A percentile compares a stretch with the other conserved stretches of the same genome.
phyloP scores from a whole-genome alignment of 345 rosid genomes.

The Orychophragmus violaceus region DNA sequence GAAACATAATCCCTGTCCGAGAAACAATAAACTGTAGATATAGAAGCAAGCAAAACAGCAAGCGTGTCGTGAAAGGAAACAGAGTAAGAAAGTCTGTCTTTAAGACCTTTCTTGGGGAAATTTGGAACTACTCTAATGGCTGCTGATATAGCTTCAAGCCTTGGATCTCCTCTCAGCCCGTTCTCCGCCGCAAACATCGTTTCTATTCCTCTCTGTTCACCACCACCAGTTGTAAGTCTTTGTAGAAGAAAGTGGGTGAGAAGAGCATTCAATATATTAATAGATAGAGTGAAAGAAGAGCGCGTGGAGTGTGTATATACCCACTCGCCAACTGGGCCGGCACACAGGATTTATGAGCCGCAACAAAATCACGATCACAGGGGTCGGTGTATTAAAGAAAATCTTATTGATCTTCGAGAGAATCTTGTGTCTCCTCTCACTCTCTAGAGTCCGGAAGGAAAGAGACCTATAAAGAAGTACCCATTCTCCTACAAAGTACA shows the following conservation, averaged over 20 bases:
- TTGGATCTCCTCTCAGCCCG: slow-evolving; percentile 36
- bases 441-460: neutral
- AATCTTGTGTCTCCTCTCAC: slow-evolving; percentile 14
- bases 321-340: slow-evolving; percentile 17
- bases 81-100: neutral
- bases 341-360: slow-evolving; percentile 16
- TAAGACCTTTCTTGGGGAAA: slow-evolving; percentile 31
- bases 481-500: slow-evolving; percentile 27
- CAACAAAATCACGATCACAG: slow-evolving; percentile 12
- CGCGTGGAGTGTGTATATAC: neutral
- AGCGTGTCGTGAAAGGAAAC: neutral
- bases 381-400: neutral
- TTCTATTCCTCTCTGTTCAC: slow-evolving; percentile 30
- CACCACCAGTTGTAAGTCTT: slow-evolving; percentile 21
- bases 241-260: slow-evolving; percentile 25
- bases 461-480: slow-evolving; percentile 29
- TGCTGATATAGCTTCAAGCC: slow-evolving; percentile 30
- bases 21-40: neutral
- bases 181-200: slow-evolving; percentile 35
- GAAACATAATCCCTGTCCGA: slow-evolving; percentile 70
- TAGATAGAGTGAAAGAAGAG: neutral
- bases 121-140: slow-evolving; percentile 35
- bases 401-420: slow-evolving; percentile 35
- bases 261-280: slow-evolving; percentile 7
- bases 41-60: neutral